Evolutionary conservation across 805 yeast species (phyloP), one percentile per base, ranked within the genome.

Genomic region (Lipomyces mesembrius): DNA sequence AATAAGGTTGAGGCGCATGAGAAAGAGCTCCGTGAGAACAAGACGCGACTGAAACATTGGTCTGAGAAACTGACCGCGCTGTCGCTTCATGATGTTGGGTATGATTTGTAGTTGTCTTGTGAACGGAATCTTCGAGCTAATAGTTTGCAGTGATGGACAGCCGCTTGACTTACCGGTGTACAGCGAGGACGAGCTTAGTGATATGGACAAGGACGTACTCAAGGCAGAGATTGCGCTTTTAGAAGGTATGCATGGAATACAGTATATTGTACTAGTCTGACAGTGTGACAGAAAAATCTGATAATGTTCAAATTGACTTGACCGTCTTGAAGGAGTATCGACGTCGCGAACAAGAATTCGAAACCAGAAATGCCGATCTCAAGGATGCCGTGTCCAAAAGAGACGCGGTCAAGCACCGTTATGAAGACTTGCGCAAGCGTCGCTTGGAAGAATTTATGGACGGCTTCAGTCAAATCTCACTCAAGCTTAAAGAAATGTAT

Each of bases 401-500:
- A 74, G 96, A 94, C 71, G 80, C 79, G 20, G 81, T 87, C 66
- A 87, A 89, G 71, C 81, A 79, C 57, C 78, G 81, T 59, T 83
- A 88, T 62, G 96, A 91, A 74, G 88, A 85, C 17, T 80, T 92
- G 72, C 89, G 89, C 76, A 85, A 88, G 63, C 86, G 83, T 66
- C 82, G 98, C 62, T 82, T 90, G 62, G 92, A 88, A 69, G 98
- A 95, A 77, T 95, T 95, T 75, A 92, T 92, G 96, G 86, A 85
- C 69, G 99, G 99, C 0, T 95, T 96, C 80, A 85, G 88, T 71
- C 83, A 87, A 25, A 95, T 95, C 35, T 92, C 98, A 0, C 82
- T 87, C 76, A 90, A 97, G 6, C 83, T 95, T 71, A 95, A 94
- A 77, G 97, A 92, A 74, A 93, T 95, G 98, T 95, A 95, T 75